Evolutionary conservation across 108 stramenopile genomes (phyloP).

Genomic region (Bacterosira constricta): DNA sequence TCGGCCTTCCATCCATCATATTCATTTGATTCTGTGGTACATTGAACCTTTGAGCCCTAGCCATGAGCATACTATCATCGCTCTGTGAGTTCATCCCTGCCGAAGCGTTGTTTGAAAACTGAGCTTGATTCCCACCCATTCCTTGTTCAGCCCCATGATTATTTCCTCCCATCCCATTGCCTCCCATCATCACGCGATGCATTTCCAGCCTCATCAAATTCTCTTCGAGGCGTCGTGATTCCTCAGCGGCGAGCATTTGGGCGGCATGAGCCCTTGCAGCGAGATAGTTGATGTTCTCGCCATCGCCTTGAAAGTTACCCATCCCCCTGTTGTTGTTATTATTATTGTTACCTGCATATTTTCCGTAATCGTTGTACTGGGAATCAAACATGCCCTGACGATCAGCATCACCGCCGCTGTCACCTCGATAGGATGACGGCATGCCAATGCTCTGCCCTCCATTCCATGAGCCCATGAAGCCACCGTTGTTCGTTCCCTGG

Average conservation of each 20-base stretch:
- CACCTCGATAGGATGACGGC: no score
- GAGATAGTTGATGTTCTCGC: slow-evolving; percentile 32
- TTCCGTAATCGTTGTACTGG: background rate
- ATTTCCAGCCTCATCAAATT: slow-evolving; percentile 37
- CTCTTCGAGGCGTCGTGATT: slow-evolving; percentile 29
- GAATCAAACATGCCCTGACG: background rate
- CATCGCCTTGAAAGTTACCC: background rate
- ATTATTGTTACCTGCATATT: background rate
- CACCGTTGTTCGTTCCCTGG: no score
- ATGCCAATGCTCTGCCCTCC: no score
- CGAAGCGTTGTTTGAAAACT: background rate
- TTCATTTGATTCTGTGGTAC: background rate
- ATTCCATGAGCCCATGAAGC: no score
- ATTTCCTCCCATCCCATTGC: background rate
- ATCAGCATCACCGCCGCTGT: background rate
- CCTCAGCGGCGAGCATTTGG: slow-evolving; percentile 36
- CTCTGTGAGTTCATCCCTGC: no score
- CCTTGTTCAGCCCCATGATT: background rate
- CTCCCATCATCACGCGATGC: slow-evolving; percentile 13
- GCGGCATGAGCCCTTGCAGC: slow-evolving; percentile 37
- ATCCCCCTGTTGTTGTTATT: background rate
- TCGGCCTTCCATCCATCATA: background rate
- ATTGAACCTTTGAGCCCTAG: no score
- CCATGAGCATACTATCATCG: no score
- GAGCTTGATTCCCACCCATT: background rate